These are phyloP conservation scores for Botrytis fabae DNA, from an alignment of 2,329 filamentous ascomycete genomes.

Conservation along the genomic window DNA sequence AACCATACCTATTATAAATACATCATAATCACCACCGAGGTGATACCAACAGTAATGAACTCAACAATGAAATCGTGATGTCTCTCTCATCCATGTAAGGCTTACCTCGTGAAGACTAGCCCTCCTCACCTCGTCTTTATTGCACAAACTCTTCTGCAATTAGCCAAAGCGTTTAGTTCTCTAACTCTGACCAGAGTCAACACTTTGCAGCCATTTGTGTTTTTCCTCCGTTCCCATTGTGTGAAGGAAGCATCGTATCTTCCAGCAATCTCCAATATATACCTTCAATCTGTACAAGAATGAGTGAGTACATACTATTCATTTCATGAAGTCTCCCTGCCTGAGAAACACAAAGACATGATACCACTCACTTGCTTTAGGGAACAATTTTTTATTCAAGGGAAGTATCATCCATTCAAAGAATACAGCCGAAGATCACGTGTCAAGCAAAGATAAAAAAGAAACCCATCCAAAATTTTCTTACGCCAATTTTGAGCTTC, in stretches of 20 bases:
- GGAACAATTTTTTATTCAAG: background rate
- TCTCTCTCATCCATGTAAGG: background rate
- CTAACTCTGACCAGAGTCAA: background rate
- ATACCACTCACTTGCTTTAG: background rate
- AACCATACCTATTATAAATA: too few species aligned
- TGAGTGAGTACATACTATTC: background rate
- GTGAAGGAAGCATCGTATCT: background rate
- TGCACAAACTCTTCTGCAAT: background rate
- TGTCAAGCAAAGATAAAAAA: background rate
- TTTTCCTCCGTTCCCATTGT: background rate
- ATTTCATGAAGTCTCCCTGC: background rate
- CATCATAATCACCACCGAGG: too few species aligned
- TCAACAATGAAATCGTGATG: background rate
- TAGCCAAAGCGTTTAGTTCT: background rate
- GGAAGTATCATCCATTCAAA: rapidly evolving
- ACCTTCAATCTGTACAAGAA: background rate
- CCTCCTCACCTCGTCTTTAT: background rate
- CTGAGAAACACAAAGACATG: background rate
- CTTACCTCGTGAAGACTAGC: background rate
- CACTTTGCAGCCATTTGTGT: background rate
- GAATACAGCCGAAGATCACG: background rate
- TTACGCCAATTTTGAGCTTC: background rate
- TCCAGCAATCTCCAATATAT: too few species aligned
- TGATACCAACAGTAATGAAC: background rate
- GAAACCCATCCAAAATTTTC: rapidly evolving